These are phyloP conservation scores for Elsinoe ampelina DNA, from an alignment of 2,329 filamentous ascomycete species.

Conservation along the genomic window DNA sequence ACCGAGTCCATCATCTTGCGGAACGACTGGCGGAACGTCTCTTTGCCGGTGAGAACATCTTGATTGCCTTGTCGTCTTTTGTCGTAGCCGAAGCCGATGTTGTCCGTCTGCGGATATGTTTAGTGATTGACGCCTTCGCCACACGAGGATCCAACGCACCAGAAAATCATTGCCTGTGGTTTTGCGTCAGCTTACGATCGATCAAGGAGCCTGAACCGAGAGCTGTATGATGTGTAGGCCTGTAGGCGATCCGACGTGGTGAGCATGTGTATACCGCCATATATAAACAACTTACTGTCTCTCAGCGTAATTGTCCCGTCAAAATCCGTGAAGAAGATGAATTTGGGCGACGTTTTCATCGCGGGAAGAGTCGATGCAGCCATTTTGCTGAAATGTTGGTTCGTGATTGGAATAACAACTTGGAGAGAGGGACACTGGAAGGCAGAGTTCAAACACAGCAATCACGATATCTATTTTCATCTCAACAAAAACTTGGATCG, in stretches of 20 bases:
- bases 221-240: too few species aligned
- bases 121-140: not conserved
- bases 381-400: slow-evolving; percentile 17
- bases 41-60: slow-evolving; percentile 61
- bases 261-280: not conserved
- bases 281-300: slow-evolving; percentile 44
- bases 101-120: slow-evolving; percentile 60
- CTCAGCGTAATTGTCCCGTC: slow-evolving; percentile 85
- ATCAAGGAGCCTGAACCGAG: too few species aligned
- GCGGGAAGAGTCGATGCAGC: slow-evolving; percentile 33
- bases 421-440: not conserved
- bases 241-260: too few species aligned
- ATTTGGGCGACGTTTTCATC: slow-evolving; percentile 58
- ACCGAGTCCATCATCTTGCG: slow-evolving; percentile 86
- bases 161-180: slow-evolving; percentile 54
- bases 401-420: not conserved
- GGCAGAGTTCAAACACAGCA: not conserved
- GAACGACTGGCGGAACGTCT: slow-evolving; percentile 77
- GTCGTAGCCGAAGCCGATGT: slow-evolving; percentile 69
- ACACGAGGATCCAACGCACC: slow-evolving; percentile 30
- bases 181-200: not conserved
- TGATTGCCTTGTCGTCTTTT: slow-evolving; percentile 64
- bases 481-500: slow-evolving; percentile 12
- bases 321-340: slow-evolving; percentile 98
- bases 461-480: not conserved